A percentile compares a stretch with the other conserved stretches of the same genome.
phyloP scores from a whole-genome alignment of 768 basidiomycete species.

The Melanogaster broomeanus region DNA sequence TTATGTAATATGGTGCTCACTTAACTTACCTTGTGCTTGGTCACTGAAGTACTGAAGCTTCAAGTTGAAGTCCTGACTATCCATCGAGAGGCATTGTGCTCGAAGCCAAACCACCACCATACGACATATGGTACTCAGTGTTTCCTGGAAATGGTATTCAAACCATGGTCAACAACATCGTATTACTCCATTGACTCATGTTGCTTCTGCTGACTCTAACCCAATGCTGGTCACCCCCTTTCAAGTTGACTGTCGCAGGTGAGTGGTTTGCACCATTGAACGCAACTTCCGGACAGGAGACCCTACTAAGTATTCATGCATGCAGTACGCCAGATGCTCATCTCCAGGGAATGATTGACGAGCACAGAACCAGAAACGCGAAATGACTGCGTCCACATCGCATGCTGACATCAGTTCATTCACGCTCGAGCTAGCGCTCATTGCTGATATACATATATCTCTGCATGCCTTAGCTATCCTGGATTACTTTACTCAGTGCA shows the following conservation, averaged over 20 bases:
- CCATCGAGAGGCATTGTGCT: not conserved
- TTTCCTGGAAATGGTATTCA: too few species aligned
- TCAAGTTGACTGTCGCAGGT: not conserved
- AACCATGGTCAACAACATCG: too few species aligned
- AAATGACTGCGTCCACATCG: not conserved
- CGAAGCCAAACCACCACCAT: not conserved
- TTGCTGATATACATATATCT: not conserved
- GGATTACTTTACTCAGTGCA: not conserved
- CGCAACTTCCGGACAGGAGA: too few species aligned
- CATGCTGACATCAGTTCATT: not conserved
- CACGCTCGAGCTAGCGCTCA: not conserved
- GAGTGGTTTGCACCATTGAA: not conserved
- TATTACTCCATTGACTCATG: too few species aligned
- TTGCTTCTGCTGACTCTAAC: too few species aligned
- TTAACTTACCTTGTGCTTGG: too few species aligned
- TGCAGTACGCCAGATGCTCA: not conserved
- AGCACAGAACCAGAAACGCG: not conserved
- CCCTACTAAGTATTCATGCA: not conserved
- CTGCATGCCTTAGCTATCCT: not conserved
- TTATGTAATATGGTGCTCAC: not conserved
- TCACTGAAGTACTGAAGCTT: not conserved
- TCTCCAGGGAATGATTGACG: not conserved
- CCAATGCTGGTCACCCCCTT: too few species aligned
- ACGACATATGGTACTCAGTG: too few species aligned
- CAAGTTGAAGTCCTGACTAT: too few species aligned